Evolutionary conservation across 2,329 filamentous ascomycete species (phyloP).

Genomic region (Penicillium nordicum): DNA sequence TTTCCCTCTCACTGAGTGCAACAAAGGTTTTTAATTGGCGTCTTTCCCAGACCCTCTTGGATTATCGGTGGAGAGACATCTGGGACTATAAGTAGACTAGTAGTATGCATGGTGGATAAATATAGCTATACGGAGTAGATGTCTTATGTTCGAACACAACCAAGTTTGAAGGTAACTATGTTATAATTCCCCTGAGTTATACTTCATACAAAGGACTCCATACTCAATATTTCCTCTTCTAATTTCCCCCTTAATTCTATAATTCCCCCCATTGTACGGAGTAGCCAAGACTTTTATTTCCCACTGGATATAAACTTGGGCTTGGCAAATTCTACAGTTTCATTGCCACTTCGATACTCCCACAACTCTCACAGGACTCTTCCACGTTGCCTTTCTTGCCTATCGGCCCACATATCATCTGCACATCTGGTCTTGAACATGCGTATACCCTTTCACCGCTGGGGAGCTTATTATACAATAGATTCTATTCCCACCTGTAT

Average conservation of each 20-base stretch:
- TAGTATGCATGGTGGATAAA: background rate
- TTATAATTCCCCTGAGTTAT: background rate
- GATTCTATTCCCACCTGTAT: too few species aligned
- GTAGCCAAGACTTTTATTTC: background rate
- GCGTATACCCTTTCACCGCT: background rate
- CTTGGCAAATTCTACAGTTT: background rate
- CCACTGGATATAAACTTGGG: background rate
- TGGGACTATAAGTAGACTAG: constrained; percentile 5
- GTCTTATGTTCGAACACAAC: background rate
- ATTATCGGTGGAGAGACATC: constrained; percentile 8
- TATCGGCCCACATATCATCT: background rate
- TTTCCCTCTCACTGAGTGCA: background rate
- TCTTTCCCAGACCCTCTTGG: background rate
- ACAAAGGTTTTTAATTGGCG: background rate
- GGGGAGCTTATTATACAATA: too few species aligned
- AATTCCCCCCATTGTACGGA: background rate
- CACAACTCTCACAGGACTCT: background rate
- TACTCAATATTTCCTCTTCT: background rate
- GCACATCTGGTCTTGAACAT: background rate
- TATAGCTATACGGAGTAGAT: background rate
- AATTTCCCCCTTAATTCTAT: background rate
- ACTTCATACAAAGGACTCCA: background rate
- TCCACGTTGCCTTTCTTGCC: background rate
- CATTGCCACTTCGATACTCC: background rate
- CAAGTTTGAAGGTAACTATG: background rate